Evolutionary conservation across 2,329 filamentous ascomycete species (phyloP).

Genomic region (Fusarium illudens): DNA sequence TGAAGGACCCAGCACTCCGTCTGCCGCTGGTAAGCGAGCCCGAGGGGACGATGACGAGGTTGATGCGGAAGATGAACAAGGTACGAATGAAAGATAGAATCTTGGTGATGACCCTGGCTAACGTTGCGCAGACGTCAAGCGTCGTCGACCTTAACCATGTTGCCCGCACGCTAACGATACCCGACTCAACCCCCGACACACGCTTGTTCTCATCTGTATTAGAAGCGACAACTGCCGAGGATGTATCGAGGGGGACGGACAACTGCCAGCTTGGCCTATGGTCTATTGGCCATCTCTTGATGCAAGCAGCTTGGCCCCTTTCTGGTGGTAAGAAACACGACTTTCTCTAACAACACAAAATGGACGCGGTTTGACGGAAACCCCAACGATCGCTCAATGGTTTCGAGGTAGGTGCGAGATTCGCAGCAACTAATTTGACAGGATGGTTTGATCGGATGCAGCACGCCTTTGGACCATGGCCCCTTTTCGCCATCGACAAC

Average conservation of each 20-base stretch:
- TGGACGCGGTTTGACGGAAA: not conserved
- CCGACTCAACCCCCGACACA: conserved; percentile 8
- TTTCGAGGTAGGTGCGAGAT: conserved; percentile 28
- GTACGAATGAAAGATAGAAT: conserved; percentile 25
- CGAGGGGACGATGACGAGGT: conserved; percentile 41
- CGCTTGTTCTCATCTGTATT: conserved; percentile 10
- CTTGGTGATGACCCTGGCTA: conserved; percentile 33
- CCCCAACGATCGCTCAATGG: not conserved
- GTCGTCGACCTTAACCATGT: conserved; percentile 52
- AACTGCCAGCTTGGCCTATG: not conserved
- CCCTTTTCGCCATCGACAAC: not conserved
- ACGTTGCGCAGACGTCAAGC: conserved; percentile 58
- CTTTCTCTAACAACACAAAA: conserved; percentile 7
- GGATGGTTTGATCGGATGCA: conserved; percentile 19
- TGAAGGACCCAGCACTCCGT: conserved; percentile 27
- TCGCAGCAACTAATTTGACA: conserved; percentile 30
- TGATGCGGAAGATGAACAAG: conserved; percentile 48
- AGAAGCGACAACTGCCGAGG: conserved; percentile 17
- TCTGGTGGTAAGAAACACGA: conserved; percentile 39
- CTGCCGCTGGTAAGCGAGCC: conserved; percentile 41
- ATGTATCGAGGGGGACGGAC: not conserved
- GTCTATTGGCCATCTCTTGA: conserved; percentile 1
- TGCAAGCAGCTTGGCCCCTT: conserved; percentile 8
- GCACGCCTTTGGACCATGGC: not conserved
- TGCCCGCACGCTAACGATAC: conserved; percentile 29